Conservation (phyloP, 805 yeast species). For the Ogataea methanolica region DNA sequence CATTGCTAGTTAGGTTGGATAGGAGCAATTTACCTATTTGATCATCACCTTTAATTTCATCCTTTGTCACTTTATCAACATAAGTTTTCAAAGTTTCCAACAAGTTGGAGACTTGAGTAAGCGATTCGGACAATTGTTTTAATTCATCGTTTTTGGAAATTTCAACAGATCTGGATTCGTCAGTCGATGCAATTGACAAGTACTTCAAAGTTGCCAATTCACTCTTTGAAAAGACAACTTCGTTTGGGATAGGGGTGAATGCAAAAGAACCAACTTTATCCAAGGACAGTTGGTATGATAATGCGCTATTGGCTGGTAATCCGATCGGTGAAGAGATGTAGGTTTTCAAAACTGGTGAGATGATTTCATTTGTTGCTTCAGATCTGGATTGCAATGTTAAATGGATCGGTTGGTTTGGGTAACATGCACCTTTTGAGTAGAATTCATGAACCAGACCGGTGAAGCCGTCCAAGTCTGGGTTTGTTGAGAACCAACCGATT, state of each 20-base stretch:
- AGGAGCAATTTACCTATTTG: constrained; percentile 65
- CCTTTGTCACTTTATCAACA: constrained; percentile 38
- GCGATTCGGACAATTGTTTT: constrained; percentile 41
- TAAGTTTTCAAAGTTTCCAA: constrained; percentile 47
- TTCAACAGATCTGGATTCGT: constrained; percentile 28
- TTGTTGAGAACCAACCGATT: constrained; percentile 79
- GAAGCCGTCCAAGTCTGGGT: constrained; percentile 57
- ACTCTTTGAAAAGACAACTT: constrained; percentile 49
- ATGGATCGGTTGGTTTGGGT: constrained; percentile 75
- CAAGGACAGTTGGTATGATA: constrained; percentile 33
- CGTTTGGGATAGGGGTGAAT: constrained; percentile 73
- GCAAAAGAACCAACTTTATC: constrained; percentile 48
- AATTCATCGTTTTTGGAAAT: constrained; percentile 38
- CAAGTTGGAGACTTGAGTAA: constrained; percentile 40
- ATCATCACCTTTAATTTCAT: constrained; percentile 44
- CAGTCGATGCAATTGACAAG: constrained; percentile 35
- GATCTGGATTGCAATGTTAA: constrained; percentile 62
- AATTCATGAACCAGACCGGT: constrained; percentile 79
- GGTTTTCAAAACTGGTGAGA: constrained; percentile 56
- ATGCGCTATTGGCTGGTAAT: constrained; percentile 33
- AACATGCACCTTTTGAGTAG: constrained; percentile 67
- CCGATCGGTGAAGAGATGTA: constrained; percentile 78
- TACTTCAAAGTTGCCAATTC: constrained; percentile 57
- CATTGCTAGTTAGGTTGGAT: constrained; percentile 46
- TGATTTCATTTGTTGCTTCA: constrained; percentile 39